Base-by-base conservation (phyloP, 2,329 filamentous ascomycete genomes). In the Fusarium ramigenum region DNA sequence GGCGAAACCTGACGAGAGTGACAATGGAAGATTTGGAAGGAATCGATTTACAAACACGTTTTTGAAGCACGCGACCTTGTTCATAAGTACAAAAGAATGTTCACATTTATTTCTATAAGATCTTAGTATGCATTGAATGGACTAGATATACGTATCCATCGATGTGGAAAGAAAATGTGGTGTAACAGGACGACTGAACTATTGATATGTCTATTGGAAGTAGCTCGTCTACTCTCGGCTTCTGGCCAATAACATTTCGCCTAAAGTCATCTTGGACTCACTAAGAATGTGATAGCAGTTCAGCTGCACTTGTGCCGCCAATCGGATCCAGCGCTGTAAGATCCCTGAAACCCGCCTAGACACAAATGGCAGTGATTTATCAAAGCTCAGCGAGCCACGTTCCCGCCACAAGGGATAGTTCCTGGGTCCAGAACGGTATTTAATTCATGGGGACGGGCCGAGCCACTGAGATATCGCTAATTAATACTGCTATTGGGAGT, bases 281-380 rank as follows among this genome's bases (percentile, higher is more conserved):
- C 53, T 57, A 34, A 57, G 9, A 57, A 36, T 47, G 54, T 47
- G 54, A 47, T 47, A n/a, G 14, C n/a, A 25, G n/a, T 47, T 47
- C 54, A 58, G 54, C 30, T n/a, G 40, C 40, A 34, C n/a, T 58
- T 47, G 10, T 25, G 3, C 10, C 30, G 30, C 40, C 54, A 58
- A 58, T 58, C 30, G 40, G n/a, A 36, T 36, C 12, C 8, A 25
- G 30, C 14, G 54, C 40, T n/a, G 10, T 4, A 2, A 34, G 39
- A 47, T 23, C 54, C 39, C 40, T 34, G 40, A 18, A 36, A 14
- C 16, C 18, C 11, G 9, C 53, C 12, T 44, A 8, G 53, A 44
- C 54, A 18, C 6, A 46, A 57, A n/a, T 30, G 23, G 54, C 5
- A 36, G 39, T 57, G 39, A 16, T 28, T 14, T 14, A 25, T 47